Evolutionary conservation across 1,139 yeast genomes (phyloP).

Genomic region (Magnusiomyces ingens): DNA sequence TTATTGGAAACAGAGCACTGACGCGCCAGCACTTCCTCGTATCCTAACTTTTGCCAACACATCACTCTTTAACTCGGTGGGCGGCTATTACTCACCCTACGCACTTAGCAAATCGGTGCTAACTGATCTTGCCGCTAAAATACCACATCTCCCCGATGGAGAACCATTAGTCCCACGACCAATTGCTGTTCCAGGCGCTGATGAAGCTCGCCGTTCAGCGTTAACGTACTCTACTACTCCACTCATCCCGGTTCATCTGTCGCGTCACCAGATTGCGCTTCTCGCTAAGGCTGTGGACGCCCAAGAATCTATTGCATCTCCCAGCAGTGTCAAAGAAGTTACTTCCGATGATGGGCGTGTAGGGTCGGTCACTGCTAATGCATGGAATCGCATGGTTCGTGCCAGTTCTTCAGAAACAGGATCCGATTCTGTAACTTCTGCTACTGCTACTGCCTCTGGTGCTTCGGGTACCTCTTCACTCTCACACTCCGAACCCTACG

Average conservation of each 20-base stretch:
- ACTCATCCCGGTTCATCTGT: constrained; percentile 4
- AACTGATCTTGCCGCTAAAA: constrained; percentile 23
- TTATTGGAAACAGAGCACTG: constrained; percentile 67
- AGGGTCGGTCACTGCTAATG: constrained; percentile 13
- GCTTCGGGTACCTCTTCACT: background rate
- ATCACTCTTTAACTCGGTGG: constrained; percentile 17
- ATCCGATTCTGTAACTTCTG: constrained; percentile 2
- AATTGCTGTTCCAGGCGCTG: constrained; percentile 20
- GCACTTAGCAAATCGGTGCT: constrained; percentile 26
- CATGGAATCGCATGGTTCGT: constrained; percentile 12
- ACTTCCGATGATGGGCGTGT: constrained; percentile 14
- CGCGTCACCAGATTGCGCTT: constrained; percentile 6
- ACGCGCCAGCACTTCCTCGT: constrained; percentile 56
- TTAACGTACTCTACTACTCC: constrained; percentile 12
- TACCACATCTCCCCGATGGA: constrained; percentile 20
- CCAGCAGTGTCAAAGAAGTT: background rate
- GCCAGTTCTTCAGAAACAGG: constrained; percentile 11
- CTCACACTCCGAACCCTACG: constrained; percentile 2
- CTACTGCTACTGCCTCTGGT: background rate
- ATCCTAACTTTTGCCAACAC: constrained; percentile 73
- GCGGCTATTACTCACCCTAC: background rate
- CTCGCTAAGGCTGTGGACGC: constrained; percentile 10
- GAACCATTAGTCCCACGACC: constrained; percentile 25
- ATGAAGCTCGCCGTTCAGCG: constrained; percentile 9
- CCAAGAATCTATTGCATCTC: background rate